Base-by-base conservation (phyloP, 2,329 filamentous ascomycete species). In the Trichophyton verrucosum region DNA sequence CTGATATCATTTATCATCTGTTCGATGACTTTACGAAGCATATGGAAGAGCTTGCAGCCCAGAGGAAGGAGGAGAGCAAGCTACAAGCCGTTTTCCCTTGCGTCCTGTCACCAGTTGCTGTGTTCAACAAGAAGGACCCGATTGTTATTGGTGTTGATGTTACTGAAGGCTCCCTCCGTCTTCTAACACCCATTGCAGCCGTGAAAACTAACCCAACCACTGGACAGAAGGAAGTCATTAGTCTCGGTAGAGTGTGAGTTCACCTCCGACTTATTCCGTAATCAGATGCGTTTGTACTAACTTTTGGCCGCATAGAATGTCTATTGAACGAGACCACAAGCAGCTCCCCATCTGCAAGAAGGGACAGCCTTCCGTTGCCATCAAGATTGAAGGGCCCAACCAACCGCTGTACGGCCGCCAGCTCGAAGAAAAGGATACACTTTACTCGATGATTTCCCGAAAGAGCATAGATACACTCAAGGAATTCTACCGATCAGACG, bases 1-100 rank as follows among this genome's bases (percentile, higher is more conserved):
- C 95, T 2, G 92, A 99, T 75, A 99, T 99, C 69, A 99, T 99
- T 71, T 99, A 99, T 76, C 94, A 99, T 75, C 80, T 99, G 61
- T 99, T 99, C 74, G 95, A 99, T 75, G 82, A 88, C 65, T 99
- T 99, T 77, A 97, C 89, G 49, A 89, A 89, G 74, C 92, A 99
- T 76, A 96, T 96, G 88, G 86, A 86, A 33, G 81, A 88, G 68
- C 82, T 96, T 66, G 81, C 86, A 33, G 91, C 92, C 76, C 87
- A 91, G 80, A 91, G 91, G 79, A 96, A 96, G 81, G 92, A 97
- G 71, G 91, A 97, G 70, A 89, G 86, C 70, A 97, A 97, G 80
- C 84, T 96, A 78, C 78, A 94, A 69, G 95, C 94, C 49, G 92
- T 99, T 68, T 99, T 97, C 83, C 95, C 94, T 40, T 97, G 94